Percentiles rank a stretch among this genome's conserved stretches.
Evolutionary conservation across 1,284 basidiomycete genomes (phyloP).

Genomic region (Moniliophthora roreri): DNA sequence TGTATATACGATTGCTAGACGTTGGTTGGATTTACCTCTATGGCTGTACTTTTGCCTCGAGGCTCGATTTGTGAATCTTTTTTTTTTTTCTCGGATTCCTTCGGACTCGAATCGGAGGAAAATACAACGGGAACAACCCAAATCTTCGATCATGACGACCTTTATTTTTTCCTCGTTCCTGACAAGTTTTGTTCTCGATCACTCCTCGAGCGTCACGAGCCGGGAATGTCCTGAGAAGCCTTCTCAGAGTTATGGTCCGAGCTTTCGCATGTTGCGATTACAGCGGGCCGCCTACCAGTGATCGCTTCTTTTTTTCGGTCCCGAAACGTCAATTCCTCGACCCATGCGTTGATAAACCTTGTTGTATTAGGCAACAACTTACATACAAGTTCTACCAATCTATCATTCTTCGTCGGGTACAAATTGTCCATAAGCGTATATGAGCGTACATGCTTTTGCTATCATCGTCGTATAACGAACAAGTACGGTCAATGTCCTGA

Average conservation of each 20-base stretch:
- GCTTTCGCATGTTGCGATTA: background rate
- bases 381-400: background rate
- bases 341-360: conserved; percentile 21
- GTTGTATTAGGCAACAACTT: conserved; percentile 1
- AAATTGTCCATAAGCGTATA: no score
- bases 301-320: conserved; percentile 12
- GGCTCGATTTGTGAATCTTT: background rate
- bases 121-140: background rate
- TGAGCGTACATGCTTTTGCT: no score
- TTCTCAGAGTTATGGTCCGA: background rate
- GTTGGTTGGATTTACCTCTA: background rate
- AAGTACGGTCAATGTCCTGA: background rate
- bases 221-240: conserved; percentile 10
- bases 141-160: conserved; percentile 15
- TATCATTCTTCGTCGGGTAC: background rate
- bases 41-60: background rate
- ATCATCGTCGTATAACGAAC: background rate
- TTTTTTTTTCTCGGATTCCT: background rate
- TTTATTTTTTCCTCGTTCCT: conserved; percentile 8
- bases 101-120: background rate
- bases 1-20: background rate
- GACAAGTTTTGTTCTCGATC: conserved; percentile 12
- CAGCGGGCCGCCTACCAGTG: conserved; percentile 8
- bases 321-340: conserved; percentile 7
- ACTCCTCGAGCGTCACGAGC: conserved; percentile 13